A percentile compares a stretch with the other conserved stretches of the same genome.
Conservation (phyloP, 2,329 filamentous ascomycete species). For the Colletotrichum orchidophilum region DNA sequence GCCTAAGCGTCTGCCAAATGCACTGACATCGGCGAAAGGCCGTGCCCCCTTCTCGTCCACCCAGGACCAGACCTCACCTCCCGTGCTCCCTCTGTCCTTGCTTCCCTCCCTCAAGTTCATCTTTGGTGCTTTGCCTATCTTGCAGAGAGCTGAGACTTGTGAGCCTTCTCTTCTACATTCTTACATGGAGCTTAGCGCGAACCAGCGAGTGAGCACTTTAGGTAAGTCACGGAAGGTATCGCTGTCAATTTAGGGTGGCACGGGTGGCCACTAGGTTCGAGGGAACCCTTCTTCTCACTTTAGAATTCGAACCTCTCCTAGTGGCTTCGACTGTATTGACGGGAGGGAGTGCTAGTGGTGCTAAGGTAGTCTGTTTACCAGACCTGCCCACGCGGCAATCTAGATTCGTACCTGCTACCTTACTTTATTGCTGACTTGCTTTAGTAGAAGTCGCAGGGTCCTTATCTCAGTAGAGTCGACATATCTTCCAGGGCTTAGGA, state of each 20-base stretch:
- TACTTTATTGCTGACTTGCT: not conserved
- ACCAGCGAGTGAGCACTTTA: not conserved
- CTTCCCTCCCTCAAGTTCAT: not conserved
- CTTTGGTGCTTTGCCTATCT: not conserved
- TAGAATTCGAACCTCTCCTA: not conserved
- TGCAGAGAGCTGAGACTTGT: not conserved
- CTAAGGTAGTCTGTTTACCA: not conserved
- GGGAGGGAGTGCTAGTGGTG: not conserved
- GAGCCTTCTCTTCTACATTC: not conserved
- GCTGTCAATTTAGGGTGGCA: not conserved
- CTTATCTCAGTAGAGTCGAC: no score
- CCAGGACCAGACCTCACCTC: not conserved
- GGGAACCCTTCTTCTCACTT: not conserved
- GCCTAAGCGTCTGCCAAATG: not conserved
- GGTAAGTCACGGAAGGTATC: not conserved
- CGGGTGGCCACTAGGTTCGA: slow-evolving; percentile 21
- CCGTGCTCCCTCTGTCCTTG: not conserved
- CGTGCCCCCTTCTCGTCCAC: not conserved
- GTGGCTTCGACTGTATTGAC: not conserved
- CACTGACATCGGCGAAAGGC: not conserved
- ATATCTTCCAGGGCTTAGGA: no score
- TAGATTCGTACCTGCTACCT: not conserved
- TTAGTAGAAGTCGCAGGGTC: not conserved
- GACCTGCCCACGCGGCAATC: not conserved
- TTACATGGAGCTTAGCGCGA: not conserved